phyloP scores from a whole-genome alignment of 2,329 filamentous ascomycete genomes.

The Blastomyces percursus region DNA sequence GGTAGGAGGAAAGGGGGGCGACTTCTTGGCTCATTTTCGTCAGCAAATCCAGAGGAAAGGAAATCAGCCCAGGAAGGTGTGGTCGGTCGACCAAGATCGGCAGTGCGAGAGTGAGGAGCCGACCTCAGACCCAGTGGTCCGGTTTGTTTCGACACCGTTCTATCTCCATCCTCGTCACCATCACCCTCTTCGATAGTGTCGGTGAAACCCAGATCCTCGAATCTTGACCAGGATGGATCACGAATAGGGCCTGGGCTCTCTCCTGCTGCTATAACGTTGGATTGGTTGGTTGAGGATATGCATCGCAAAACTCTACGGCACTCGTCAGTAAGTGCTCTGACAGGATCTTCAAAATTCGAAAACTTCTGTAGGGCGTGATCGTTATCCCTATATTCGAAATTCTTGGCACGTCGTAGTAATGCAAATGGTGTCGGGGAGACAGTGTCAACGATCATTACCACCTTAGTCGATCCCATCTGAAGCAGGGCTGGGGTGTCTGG shows the following conservation, averaged over 20 bases:
- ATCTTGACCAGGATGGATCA: slow-evolving; percentile 92
- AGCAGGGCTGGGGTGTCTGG: slow-evolving; percentile 66
- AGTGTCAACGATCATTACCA: slow-evolving; percentile 91
- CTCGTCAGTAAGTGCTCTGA: slow-evolving; percentile 81
- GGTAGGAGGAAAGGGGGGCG: slow-evolving; percentile 66
- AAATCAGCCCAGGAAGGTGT: slow-evolving; percentile 99
- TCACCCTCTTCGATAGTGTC: slow-evolving; percentile 61
- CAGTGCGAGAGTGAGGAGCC: slow-evolving; percentile 55
- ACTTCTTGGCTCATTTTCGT: slow-evolving; percentile 55
- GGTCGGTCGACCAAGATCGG: slow-evolving; percentile 65
- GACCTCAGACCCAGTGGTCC: slow-evolving; percentile 48
- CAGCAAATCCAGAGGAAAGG: slow-evolving; percentile 80
- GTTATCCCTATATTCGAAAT: slow-evolving; percentile 90
- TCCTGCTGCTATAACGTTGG: slow-evolving; percentile 53
- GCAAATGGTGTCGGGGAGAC: slow-evolving; percentile 93
- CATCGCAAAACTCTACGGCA: slow-evolving; percentile 81
- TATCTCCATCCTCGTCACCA: slow-evolving; percentile 47
- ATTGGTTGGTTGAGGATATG: slow-evolving; percentile 82
- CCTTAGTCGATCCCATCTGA: slow-evolving; percentile 70
- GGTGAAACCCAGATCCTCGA: slow-evolving; percentile 88
- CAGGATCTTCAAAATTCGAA: slow-evolving; percentile 78
- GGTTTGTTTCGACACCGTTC: slow-evolving; percentile 25
- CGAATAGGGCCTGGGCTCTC: slow-evolving; percentile 61
- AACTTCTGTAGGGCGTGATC: slow-evolving; percentile 77
- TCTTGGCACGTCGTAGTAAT: slow-evolving; percentile 75